Conservation (phyloP, 805 yeast genomes). For the Barnettozyma salicaria region DNA sequence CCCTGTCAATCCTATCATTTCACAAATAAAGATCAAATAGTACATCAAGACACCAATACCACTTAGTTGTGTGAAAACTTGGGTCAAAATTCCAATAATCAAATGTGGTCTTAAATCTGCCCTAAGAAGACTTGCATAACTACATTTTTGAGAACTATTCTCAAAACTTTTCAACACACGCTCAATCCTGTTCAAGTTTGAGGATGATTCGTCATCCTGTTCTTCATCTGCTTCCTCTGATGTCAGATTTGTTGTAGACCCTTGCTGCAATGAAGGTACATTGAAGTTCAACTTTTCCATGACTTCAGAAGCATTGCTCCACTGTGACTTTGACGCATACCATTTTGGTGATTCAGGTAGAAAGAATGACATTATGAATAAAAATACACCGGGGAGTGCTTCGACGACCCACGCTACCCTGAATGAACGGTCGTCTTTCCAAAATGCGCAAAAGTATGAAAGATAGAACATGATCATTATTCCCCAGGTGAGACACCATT, state of each 20-base stretch:
- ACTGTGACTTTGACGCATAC: conserved; percentile 36
- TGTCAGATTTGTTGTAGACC: conserved; percentile 3
- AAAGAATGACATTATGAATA: conserved; percentile 33
- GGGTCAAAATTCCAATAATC: conserved; percentile 34
- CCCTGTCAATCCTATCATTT: conserved; percentile 39
- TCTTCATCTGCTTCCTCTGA: neutral
- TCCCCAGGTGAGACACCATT: conserved; percentile 52
- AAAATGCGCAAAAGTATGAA: conserved; percentile 39
- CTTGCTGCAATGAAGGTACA: conserved; percentile 8
- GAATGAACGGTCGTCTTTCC: conserved; percentile 45
- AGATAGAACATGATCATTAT: conserved; percentile 50
- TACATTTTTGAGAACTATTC: conserved; percentile 25
- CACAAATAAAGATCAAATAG: conserved; percentile 41
- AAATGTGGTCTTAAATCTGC: conserved; percentile 31
- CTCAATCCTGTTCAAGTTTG: conserved; percentile 23
- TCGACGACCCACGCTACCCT: conserved; percentile 60
- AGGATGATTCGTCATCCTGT: neutral
- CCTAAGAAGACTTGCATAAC: conserved; percentile 31
- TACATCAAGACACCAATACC: conserved; percentile 40
- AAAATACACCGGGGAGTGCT: conserved; percentile 44
- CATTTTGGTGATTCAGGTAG: conserved; percentile 59
- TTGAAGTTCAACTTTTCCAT: conserved; percentile 16
- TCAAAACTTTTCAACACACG: conserved; percentile 17
- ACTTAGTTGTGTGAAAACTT: conserved; percentile 39
- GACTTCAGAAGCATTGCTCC: conserved; percentile 33